Percentiles rank a stretch among this genome's conserved stretches.
These are phyloP conservation scores for Prunus campanulata DNA, from an alignment of 306 rosid species.

Conservation along the genomic window DNA sequence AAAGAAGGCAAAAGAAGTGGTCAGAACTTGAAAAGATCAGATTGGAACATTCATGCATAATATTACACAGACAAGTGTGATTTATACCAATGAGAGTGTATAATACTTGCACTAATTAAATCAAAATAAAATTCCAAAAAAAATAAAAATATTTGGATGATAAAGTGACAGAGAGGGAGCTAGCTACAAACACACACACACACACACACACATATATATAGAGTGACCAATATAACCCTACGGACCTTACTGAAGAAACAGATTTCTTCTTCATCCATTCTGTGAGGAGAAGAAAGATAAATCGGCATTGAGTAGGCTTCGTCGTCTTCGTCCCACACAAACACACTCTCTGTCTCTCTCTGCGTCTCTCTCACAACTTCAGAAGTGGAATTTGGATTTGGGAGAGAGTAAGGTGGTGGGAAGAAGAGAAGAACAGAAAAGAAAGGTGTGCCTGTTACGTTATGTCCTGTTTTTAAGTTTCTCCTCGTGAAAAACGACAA, in stretches of 20 bases:
- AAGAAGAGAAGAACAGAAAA: background rate
- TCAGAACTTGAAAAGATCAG: slow-evolving; percentile 39
- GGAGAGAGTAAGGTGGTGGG: background rate
- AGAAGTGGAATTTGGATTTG: background rate
- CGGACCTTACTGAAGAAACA: slow-evolving; percentile 25
- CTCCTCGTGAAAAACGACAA: slow-evolving; percentile 22
- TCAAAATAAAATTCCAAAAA: background rate
- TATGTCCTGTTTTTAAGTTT: background rate
- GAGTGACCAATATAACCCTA: background rate
- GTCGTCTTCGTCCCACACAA: background rate
- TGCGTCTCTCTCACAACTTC: background rate
- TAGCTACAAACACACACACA: no score
- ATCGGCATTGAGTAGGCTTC: background rate
- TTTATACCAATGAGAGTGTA: no score
- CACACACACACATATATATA: no score
- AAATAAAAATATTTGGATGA: background rate
- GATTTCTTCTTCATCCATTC: slow-evolving; percentile 20
- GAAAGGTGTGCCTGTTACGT: slow-evolving; percentile 3
- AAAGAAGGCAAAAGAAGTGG: slow-evolving; percentile 57
- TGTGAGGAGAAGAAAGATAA: background rate
- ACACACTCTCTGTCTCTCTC: background rate
- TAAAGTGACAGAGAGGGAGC: background rate
- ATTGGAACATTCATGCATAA: background rate
- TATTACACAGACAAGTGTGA: background rate
- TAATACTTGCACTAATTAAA: no score